phyloP scores from a whole-genome alignment of 2,329 filamentous ascomycete species.

The Colletotrichum coccodes region DNA sequence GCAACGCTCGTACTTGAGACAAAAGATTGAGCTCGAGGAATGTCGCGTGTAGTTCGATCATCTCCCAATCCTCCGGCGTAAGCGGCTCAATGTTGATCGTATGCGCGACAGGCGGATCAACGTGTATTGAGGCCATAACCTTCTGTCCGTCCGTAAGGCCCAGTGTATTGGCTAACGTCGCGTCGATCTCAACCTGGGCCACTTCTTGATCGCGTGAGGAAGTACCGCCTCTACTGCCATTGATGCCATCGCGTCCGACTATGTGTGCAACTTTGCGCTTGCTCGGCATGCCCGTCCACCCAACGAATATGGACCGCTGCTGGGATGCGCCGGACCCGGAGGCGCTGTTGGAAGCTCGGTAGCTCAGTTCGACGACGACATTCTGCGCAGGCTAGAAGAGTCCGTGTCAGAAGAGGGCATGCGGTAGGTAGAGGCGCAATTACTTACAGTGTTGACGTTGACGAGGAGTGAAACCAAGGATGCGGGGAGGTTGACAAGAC shows the following conservation, averaged over 20 bases:
- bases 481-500: slow-evolving; percentile 90
- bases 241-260: slow-evolving; percentile 79
- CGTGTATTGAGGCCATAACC: slow-evolving; percentile 76
- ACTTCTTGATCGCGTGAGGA: slow-evolving; percentile 78
- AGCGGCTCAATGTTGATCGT: slow-evolving; percentile 97
- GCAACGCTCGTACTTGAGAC: slow-evolving; percentile 90
- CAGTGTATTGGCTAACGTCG: slow-evolving; percentile 80
- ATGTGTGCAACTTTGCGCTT: slow-evolving; percentile 82
- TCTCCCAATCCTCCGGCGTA: slow-evolving; percentile 97
- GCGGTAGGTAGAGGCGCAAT: slow-evolving; percentile 7
- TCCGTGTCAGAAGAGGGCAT: not conserved
- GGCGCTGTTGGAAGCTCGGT: slow-evolving; percentile 61
- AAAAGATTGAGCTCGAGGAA: slow-evolving; percentile 95
- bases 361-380: slow-evolving; percentile 92
- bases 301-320: slow-evolving; percentile 82
- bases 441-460: slow-evolving; percentile 86
- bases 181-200: slow-evolving; percentile 85
- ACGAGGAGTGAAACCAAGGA: slow-evolving; percentile 86
- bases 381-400: slow-evolving; percentile 82
- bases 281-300: slow-evolving; percentile 98
- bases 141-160: slow-evolving; percentile 86
- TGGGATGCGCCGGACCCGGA: slow-evolving; percentile 57
- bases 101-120: slow-evolving; percentile 90
- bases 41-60: slow-evolving; percentile 95
- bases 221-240: slow-evolving; percentile 64